These are phyloP conservation scores for Phytomonas sp. DNA, from an alignment of 208 protist genomes.

Conservation along the genomic window DNA sequence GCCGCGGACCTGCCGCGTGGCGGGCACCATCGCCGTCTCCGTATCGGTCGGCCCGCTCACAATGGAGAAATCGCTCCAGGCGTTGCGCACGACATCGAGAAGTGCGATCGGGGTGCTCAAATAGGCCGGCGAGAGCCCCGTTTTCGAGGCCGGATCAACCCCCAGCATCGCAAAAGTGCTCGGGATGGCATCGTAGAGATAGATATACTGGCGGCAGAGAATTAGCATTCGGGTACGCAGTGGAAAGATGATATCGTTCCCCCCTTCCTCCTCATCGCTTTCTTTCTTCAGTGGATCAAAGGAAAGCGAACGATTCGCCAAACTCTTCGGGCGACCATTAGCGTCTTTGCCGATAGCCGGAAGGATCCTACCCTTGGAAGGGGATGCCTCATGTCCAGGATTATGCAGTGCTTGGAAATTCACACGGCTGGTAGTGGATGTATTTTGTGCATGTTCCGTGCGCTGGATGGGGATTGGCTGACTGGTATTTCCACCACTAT, in stretches of 20 bases:
- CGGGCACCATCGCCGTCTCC: constrained; percentile 23
- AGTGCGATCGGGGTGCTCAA: constrained; percentile 36
- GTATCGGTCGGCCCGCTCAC: constrained; percentile 31
- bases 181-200: constrained; percentile 43
- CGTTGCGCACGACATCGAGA: constrained; percentile 16
- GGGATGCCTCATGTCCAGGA: no score
- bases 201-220: constrained; percentile 33
- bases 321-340: no score
- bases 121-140: constrained; percentile 5
- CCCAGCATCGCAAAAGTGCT: constrained; percentile 29
- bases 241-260: constrained; percentile 28
- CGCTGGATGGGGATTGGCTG: no score
- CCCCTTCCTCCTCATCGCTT: background rate
- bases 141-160: constrained; percentile 16
- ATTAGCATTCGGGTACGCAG: constrained; percentile 41
- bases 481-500: no score
- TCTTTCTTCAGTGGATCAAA: no score
- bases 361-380: no score
- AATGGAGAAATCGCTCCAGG: constrained; percentile 16
- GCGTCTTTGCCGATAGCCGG: no score
- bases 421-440: no score
- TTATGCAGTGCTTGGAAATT: no score
- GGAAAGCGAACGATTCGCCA: no score
- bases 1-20: constrained; percentile 16
- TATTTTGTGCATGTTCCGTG: no score